phyloP scores from a whole-genome alignment of 176 grass and related monocot species.

The Carex parvula region DNA sequence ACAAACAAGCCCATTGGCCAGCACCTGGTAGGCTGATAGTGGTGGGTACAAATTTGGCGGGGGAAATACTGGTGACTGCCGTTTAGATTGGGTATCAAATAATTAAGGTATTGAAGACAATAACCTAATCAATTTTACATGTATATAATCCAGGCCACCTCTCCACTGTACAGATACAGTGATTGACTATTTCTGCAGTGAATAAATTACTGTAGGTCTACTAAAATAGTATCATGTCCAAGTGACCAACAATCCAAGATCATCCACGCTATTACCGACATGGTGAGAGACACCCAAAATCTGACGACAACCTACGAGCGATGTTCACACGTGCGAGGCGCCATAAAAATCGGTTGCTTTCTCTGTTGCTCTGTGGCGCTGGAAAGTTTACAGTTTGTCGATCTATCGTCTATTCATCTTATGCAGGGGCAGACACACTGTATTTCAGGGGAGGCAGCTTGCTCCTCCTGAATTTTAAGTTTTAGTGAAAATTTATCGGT shows the following conservation, averaged over 20 bases:
- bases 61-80: not conserved
- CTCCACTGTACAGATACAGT: not conserved
- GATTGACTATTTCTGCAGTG: not conserved
- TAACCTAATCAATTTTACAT: not conserved
- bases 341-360: not conserved
- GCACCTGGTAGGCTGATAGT: not conserved
- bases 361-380: not conserved
- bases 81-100: not conserved
- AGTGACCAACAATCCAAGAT: not conserved
- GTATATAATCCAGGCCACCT: not conserved
- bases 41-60: not conserved
- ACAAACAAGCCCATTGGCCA: not conserved
- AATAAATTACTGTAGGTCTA: not conserved
- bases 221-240: not conserved
- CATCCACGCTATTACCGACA: not conserved
- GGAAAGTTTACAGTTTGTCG: not conserved
- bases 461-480: too few relatives aligned
- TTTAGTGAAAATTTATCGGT: too few relatives aligned
- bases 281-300: not conserved
- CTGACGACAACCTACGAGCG: not conserved
- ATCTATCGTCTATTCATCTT: too few relatives aligned
- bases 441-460: too few relatives aligned
- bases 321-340: not conserved
- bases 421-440: too few relatives aligned
- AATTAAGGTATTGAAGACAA: conserved; percentile 6